Conservation (phyloP, 2,329 filamentous ascomycete species). For the Diplocarpon mali region DNA sequence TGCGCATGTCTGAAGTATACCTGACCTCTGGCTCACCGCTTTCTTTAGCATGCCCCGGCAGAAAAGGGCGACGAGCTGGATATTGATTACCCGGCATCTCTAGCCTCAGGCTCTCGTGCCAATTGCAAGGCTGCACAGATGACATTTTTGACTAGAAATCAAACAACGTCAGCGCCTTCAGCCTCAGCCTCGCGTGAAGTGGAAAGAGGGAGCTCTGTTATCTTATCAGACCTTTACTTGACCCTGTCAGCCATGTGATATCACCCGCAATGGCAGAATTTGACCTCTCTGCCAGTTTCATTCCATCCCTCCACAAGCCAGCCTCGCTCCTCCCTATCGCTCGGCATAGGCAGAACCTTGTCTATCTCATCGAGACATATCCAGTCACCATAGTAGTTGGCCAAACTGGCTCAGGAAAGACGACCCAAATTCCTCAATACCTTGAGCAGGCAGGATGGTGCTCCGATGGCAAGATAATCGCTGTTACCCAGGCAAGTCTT, state of each 20-base stretch:
- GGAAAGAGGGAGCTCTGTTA: neutral
- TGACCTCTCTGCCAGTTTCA: conserved; percentile 48
- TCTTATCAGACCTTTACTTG: neutral
- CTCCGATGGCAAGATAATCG: conserved; percentile 69
- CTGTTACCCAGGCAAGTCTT: conserved; percentile 69
- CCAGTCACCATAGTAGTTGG: conserved; percentile 84
- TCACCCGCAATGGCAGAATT: conserved; percentile 34
- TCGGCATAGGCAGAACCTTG: conserved; percentile 64
- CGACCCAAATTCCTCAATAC: conserved; percentile 89
- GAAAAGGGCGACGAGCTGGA: too few relatives aligned
- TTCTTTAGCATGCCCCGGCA: too few relatives aligned
- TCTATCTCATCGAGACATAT: conserved; percentile 77
- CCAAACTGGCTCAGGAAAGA: conserved; percentile 91
- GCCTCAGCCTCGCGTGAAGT: conserved; percentile 1
- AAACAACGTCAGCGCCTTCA: neutral
- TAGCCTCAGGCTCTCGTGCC: too few relatives aligned
- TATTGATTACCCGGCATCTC: too few relatives aligned
- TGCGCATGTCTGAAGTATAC: too few relatives aligned
- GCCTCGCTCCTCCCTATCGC: conserved; percentile 76
- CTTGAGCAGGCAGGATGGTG: conserved; percentile 86
- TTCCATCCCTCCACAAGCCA: conserved; percentile 80
- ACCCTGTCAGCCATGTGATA: conserved; percentile 10
- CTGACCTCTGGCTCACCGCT: too few relatives aligned
- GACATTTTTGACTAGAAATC: too few relatives aligned
- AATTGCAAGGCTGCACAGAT: too few relatives aligned